Conservation (phyloP, 1,139 yeast species). For the Hyphopichia buzzinii region DNA sequence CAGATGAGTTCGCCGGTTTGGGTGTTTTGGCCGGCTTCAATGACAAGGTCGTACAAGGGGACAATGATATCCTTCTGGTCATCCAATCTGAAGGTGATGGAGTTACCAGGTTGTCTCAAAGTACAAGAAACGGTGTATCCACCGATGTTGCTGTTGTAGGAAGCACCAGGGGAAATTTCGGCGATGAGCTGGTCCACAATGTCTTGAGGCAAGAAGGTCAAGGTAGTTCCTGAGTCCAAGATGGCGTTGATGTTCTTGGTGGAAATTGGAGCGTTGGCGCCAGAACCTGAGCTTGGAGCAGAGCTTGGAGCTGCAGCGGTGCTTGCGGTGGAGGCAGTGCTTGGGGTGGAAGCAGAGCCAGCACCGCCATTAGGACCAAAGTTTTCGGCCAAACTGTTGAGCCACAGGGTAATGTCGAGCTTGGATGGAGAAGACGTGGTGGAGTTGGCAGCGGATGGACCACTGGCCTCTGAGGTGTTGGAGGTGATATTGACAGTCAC, state of each 20-base stretch:
- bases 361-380: no score
- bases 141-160: slow-evolving; percentile 13
- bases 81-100: slow-evolving; percentile 26
- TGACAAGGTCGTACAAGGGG: slow-evolving; percentile 22
- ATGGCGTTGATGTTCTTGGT: slow-evolving; percentile 21
- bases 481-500: slow-evolving; percentile 10
- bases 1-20: slow-evolving; percentile 10
- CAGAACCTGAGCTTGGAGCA: slow-evolving; percentile 4
- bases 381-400: neutral
- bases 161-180: slow-evolving; percentile 16
- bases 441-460: slow-evolving; percentile 6
- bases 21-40: slow-evolving; percentile 11
- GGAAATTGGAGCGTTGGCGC: slow-evolving; percentile 10
- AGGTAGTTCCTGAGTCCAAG: slow-evolving; percentile 43
- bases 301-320: neutral
- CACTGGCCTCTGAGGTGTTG: slow-evolving; percentile 6
- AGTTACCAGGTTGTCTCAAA: slow-evolving; percentile 22
- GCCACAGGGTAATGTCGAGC: slow-evolving; percentile 1
- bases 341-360: neutral
- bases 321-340: neutral
- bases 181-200: slow-evolving; percentile 15
- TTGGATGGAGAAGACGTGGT: slow-evolving; percentile 7
- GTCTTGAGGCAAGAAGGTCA: slow-evolving; percentile 24
- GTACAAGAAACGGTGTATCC: slow-evolving; percentile 29
- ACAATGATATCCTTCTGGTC: slow-evolving; percentile 20